These are phyloP conservation scores for Globisporangium iwayamae DNA, from an alignment of 352 stramenopile genomes.

Conservation along the genomic window DNA sequence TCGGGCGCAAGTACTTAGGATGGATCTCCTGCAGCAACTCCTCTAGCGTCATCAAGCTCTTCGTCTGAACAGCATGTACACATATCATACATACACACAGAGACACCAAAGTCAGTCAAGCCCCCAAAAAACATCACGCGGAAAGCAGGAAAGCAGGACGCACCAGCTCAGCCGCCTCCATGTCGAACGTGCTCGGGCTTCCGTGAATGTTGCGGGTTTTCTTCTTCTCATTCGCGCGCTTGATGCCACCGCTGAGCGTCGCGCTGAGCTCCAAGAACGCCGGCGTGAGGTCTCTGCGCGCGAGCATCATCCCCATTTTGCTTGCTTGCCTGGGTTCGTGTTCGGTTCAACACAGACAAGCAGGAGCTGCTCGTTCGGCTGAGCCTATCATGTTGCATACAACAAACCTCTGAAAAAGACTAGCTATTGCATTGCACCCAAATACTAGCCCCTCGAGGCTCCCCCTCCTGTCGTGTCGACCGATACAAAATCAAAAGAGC, in stretches of 20 bases:
- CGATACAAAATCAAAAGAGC: not conserved
- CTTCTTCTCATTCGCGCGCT: not conserved
- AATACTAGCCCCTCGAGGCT: not conserved
- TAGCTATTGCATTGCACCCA: not conserved
- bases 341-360: not conserved
- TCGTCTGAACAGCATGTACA: conserved; percentile 24
- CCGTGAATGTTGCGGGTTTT: not conserved
- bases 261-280: conserved; percentile 23
- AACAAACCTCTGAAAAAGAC: not conserved
- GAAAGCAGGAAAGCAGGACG: not conserved
- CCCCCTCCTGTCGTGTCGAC: not conserved
- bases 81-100: not conserved
- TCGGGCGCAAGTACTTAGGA: conserved; percentile 57
- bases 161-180: conserved; percentile 15
- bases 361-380: not conserved
- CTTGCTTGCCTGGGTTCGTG: not conserved
- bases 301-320: conserved; percentile 6
- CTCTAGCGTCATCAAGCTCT: conserved; percentile 51
- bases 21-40: conserved; percentile 40
- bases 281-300: conserved; percentile 21
- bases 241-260: not conserved
- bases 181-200: conserved; percentile 2
- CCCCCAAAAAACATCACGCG: not conserved
- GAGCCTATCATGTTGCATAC: not conserved
- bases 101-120: not conserved